phyloP scores from a whole-genome alignment of 345 rosid species.

The Citrus australasica region DNA sequence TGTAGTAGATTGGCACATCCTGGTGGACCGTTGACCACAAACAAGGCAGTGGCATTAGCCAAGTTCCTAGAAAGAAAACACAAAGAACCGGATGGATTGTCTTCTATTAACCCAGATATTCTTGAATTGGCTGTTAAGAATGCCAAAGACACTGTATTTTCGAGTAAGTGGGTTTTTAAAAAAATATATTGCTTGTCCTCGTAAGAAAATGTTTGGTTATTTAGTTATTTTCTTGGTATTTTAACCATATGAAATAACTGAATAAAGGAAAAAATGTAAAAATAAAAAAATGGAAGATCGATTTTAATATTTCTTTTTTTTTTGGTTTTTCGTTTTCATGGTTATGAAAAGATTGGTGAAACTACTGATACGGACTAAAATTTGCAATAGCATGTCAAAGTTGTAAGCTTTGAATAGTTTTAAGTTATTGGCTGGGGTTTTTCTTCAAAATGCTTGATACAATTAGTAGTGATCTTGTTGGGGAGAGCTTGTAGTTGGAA shows the following conservation, averaged over 20 bases:
- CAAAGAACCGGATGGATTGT: slow-evolving; percentile 75
- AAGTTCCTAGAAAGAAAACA: slow-evolving; percentile 87
- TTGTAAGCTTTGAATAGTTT: neutral
- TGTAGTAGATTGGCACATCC: slow-evolving; percentile 79
- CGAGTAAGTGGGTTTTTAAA: slow-evolving; percentile 24
- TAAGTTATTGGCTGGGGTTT: neutral
- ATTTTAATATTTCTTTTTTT: no score
- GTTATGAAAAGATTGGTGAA: neutral
- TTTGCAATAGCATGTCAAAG: neutral
- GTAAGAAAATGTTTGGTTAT: neutral
- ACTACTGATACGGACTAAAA: neutral
- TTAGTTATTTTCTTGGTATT: neutral
- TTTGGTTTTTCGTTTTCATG: neutral
- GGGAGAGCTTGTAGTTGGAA: neutral
- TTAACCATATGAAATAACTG: neutral
- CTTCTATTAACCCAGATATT: slow-evolving; percentile 68
- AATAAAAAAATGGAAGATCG: neutral
- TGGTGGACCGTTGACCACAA: slow-evolving; percentile 90
- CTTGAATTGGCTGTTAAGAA: slow-evolving; percentile 78
- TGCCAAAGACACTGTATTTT: slow-evolving; percentile 56
- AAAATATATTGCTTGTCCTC: neutral
- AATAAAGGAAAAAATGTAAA: neutral
- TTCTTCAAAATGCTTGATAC: neutral
- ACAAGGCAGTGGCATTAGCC: slow-evolving; percentile 90
- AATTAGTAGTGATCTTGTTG: neutral